These are phyloP conservation scores for Euphorbia lathyris DNA, from an alignment of 345 rosid species.

Conservation along the genomic window DNA sequence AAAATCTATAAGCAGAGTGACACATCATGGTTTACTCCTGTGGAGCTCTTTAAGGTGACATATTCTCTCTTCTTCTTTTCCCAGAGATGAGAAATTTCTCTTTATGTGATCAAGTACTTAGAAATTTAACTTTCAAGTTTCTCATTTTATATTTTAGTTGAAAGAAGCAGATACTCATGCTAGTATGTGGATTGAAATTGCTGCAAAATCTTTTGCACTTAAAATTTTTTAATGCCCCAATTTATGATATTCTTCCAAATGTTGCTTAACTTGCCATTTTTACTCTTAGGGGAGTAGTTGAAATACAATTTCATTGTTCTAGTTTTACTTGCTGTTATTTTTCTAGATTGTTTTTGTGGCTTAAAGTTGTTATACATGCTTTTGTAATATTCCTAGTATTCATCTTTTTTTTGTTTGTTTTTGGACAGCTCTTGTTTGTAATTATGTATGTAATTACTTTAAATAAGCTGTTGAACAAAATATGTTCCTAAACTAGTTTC, in stretches of 20 bases:
- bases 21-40: constrained; percentile 96
- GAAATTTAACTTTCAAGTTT: background rate
- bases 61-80: background rate
- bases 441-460: background rate
- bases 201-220: background rate
- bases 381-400: background rate
- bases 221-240: background rate
- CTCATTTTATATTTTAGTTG: background rate
- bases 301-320: background rate
- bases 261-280: background rate
- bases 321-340: background rate
- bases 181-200: background rate
- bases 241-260: background rate
- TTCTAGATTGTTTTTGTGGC: background rate
- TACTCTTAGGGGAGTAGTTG: background rate
- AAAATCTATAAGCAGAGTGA: constrained; percentile 87
- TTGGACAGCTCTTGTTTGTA: background rate
- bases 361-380: background rate
- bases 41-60: constrained; percentile 91
- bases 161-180: background rate
- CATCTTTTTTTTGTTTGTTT: no score
- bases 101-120: background rate
- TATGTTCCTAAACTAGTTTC: background rate
- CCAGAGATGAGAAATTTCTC: background rate
- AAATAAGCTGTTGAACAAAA: background rate